Conservation (phyloP, 345 rosid species). For the Aquilaria sinensis region DNA sequence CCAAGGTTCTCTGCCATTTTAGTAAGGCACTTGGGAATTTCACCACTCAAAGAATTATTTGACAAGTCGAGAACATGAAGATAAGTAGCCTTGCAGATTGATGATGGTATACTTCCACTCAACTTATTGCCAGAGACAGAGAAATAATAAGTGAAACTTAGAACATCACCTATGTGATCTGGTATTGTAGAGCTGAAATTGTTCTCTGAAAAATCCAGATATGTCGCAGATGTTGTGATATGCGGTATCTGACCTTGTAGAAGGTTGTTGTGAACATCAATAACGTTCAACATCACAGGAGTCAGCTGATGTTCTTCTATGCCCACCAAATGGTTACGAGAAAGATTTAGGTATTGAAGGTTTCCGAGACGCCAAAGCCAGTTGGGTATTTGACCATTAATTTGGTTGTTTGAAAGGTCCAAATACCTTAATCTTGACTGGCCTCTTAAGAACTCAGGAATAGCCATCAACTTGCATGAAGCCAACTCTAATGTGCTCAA, state of each 20-base stretch:
- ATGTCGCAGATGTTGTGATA: neutral
- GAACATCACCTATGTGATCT: constrained; percentile 15
- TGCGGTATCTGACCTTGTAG: constrained; percentile 20
- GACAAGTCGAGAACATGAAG: constrained; percentile 37
- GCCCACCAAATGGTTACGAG: constrained; percentile 7
- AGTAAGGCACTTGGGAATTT: constrained; percentile 26
- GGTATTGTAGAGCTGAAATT: constrained; percentile 17
- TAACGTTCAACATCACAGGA: neutral
- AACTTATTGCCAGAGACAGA: constrained; percentile 28
- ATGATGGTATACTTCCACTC: constrained; percentile 24
- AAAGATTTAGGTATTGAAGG: constrained; percentile 12
- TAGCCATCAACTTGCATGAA: constrained; percentile 27
- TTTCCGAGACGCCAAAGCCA: constrained; percentile 32
- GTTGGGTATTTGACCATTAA: constrained; percentile 25
- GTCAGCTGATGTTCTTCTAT: constrained; percentile 7
- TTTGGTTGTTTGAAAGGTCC: constrained; percentile 44
- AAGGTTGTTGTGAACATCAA: constrained; percentile 30
- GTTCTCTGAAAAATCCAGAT: constrained; percentile 31
- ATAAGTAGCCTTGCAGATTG: constrained; percentile 17
- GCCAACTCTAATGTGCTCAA: constrained; percentile 26
- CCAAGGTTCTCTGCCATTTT: neutral
- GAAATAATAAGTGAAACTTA: neutral
- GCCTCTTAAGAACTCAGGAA: constrained; percentile 24
- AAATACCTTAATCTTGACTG: constrained; percentile 2
- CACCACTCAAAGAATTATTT: constrained; percentile 24